These are phyloP conservation scores for Talaromyces sp. DNA, from an alignment of 2,329 filamentous ascomycete genomes.

Conservation along the genomic window DNA sequence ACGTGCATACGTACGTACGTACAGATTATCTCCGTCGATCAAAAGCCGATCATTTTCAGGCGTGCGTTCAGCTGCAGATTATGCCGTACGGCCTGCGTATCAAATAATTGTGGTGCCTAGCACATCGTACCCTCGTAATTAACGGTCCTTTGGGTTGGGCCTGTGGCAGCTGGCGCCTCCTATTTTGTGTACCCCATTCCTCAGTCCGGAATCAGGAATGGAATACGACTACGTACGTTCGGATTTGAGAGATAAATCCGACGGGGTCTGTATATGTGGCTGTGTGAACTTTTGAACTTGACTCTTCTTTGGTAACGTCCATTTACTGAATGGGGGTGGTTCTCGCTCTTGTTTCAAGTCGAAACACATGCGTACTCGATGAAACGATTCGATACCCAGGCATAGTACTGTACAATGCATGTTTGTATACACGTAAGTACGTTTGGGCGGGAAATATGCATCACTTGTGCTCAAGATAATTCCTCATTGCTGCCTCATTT, in stretches of 20 bases:
- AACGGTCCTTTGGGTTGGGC: background rate
- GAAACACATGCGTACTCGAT: background rate
- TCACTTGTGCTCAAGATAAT: background rate
- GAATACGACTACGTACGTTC: background rate
- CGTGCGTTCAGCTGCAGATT: background rate
- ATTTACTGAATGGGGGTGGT: background rate
- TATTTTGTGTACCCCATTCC: background rate
- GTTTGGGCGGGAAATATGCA: background rate
- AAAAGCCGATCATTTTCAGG: background rate
- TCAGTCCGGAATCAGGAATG: background rate
- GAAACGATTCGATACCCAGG: background rate
- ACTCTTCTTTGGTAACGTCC: background rate
- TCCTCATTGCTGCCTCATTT: background rate
- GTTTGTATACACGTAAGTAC: background rate
- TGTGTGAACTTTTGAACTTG: background rate
- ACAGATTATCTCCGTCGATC: background rate
- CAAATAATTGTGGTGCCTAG: conserved; percentile 5
- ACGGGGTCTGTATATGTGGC: background rate
- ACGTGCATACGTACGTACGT: background rate
- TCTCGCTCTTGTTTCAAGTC: background rate
- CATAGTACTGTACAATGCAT: too few species aligned
- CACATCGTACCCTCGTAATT: background rate
- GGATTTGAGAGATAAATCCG: background rate
- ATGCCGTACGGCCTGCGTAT: background rate
- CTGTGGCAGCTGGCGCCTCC: background rate